These are phyloP conservation scores for Penicillium canariense DNA, from an alignment of 495 filamentous ascomycete species.

Conservation along the genomic window DNA sequence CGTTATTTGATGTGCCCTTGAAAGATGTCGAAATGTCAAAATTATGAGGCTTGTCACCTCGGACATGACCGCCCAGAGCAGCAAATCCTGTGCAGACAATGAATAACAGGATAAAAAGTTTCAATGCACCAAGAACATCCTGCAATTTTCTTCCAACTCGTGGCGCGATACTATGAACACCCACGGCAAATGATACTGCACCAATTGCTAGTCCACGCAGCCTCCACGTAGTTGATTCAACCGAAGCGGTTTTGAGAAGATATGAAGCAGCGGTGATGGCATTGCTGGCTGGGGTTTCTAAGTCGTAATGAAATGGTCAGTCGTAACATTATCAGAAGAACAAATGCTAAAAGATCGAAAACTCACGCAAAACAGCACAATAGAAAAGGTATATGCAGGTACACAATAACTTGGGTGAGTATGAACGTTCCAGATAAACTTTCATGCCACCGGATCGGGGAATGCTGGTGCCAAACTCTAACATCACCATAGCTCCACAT, in stretches of 20 bases:
- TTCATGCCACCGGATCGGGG: slow-evolving; percentile 65
- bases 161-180: slow-evolving; percentile 28
- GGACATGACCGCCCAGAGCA: slow-evolving; percentile 31
- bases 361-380: slow-evolving; percentile 25
- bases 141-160: slow-evolving; percentile 29
- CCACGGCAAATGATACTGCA: slow-evolving; percentile 28
- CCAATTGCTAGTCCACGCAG: slow-evolving; percentile 34
- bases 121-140: slow-evolving; percentile 37
- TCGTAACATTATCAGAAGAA: neutral
- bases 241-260: slow-evolving; percentile 23
- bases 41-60: slow-evolving; percentile 21
- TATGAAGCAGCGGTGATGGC: slow-evolving; percentile 27
- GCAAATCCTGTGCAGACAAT: slow-evolving; percentile 43
- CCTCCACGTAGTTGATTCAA: slow-evolving; percentile 28
- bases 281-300: slow-evolving; percentile 28
- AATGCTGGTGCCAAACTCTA: slow-evolving; percentile 68
- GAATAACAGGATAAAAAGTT: slow-evolving; percentile 40
- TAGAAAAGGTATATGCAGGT: slow-evolving; percentile 39
- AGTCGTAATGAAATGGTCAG: neutral
- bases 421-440: slow-evolving; percentile 61
- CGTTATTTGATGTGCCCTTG: slow-evolving; percentile 26
- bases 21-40: slow-evolving; percentile 24
- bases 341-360: neutral
- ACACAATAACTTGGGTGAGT: slow-evolving; percentile 57
- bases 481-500: slow-evolving; percentile 55